These are phyloP conservation scores for Rhizomucor miehei DNA, from an alignment of 371 early-diverging fungal species.

Conservation along the genomic window DNA sequence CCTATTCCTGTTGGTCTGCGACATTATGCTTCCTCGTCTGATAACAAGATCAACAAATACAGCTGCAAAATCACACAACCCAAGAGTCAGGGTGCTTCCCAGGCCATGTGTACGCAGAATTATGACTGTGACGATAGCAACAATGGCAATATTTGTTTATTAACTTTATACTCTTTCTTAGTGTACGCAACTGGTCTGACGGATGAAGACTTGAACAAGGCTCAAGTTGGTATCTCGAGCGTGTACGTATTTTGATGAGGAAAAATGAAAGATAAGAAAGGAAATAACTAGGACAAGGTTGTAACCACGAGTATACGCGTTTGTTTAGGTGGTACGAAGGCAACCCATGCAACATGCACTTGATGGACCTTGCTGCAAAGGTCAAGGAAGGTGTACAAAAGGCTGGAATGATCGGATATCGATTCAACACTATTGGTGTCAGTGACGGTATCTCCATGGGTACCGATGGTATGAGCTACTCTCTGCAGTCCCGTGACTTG, in stretches of 20 bases:
- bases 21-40: slow-evolving; percentile 38
- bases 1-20: slow-evolving; percentile 29
- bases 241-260: too few relatives aligned
- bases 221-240: slow-evolving; percentile 93
- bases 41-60: slow-evolving; percentile 66
- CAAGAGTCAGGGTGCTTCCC: slow-evolving; percentile 91
- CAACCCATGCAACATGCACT: slow-evolving; percentile 99
- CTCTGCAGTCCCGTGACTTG: slow-evolving; percentile 94
- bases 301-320: slow-evolving; percentile 9
- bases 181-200: slow-evolving; percentile 92
- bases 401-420: slow-evolving; percentile 88
- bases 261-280: too few relatives aligned
- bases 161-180: slow-evolving; percentile 23
- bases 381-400: slow-evolving; percentile 91
- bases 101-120: slow-evolving; percentile 90
- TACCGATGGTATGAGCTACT: slow-evolving; percentile 93
- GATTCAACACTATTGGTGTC: slow-evolving; percentile 97
- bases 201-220: slow-evolving; percentile 75
- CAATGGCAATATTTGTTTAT: too few relatives aligned
- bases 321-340: slow-evolving; percentile 90
- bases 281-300: slow-evolving; percentile 1
- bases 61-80: slow-evolving; percentile 89
- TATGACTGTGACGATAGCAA: background rate
- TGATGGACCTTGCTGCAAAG: slow-evolving; percentile 80
- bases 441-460: slow-evolving; percentile 97